Base-by-base conservation (phyloP, 306 rosid genomes). In the Lathyrus sativus region DNA sequence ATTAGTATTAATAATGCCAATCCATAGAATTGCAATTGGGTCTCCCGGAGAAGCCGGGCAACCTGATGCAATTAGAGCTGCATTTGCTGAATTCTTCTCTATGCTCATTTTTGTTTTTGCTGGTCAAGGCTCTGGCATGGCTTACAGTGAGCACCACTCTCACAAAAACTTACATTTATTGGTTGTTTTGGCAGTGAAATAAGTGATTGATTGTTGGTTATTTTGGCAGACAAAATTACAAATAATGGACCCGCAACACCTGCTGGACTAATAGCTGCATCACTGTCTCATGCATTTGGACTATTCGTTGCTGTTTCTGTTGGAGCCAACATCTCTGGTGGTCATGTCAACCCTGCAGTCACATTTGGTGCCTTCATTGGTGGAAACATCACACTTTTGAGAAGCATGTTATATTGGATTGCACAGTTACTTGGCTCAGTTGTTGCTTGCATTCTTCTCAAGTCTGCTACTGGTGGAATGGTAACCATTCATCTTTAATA, bases 311-410 rank as follows among this genome's bases (percentile, higher is more conserved):
- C 92, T 4, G 98, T 91, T 22, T 84, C 92, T 1, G 85, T 89
- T 13, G 96, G 90, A 7, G 92, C 98, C 51, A 89, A 87, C 72
- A 78, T 81, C 65, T 91, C 90, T 29, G 98, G 96, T 3, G 98
- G 96, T 5, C 97, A 91, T 73, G 91, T 91, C 33, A 91, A 91
- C 62, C 96, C 95, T 35, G 95, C 95, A 3, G 96, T 91, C 55
- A 91, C 95, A 7, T 87, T 89, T 65, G 96, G 96, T 14, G 96
- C 91, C 2, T 84, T 87, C 59, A 26, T 91, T 5, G 96, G 97
- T 35, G 97, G 96, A 42, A 87, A 89, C 83, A 87, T 91, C 9
- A 80, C 91, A 14, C 50, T 87, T 0, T 63, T 91, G 51, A 84
- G 91, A 48, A 74, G 79, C 14, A 72, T 84, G 62, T 53, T 89